Percentiles rank a stretch among this genome's conserved stretches.
phyloP scores from a whole-genome alignment of 805 yeast species.

The Vanderwaltozyma yarrowii region DNA sequence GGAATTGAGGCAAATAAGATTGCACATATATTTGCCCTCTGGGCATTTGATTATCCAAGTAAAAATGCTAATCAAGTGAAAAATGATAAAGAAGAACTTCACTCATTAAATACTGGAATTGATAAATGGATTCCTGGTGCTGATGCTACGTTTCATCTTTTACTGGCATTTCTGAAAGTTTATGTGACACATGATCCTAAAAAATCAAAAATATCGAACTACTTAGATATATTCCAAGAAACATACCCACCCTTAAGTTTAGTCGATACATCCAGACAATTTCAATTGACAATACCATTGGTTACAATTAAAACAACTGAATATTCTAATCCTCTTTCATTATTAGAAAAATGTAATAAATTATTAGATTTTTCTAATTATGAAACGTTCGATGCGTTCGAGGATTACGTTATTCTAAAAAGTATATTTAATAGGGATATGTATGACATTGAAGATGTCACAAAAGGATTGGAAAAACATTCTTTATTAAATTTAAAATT shows the following conservation, averaged over 20 bases:
- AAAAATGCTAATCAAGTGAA: too few species aligned
- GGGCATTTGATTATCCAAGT: conserved; percentile 56
- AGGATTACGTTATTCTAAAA: conserved; percentile 68
- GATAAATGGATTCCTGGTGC: not conserved
- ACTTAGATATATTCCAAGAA: conserved; percentile 16
- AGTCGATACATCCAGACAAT: conserved; percentile 27
- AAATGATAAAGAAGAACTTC: too few species aligned
- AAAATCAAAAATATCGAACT: conserved; percentile 12
- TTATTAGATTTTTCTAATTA: conserved; percentile 61
- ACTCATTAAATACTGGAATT: conserved; percentile 50
- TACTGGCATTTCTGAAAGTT: conserved; percentile 65
- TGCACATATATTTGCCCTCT: conserved; percentile 68
- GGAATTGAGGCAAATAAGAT: conserved; percentile 70
- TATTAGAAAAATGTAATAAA: conserved; percentile 46
- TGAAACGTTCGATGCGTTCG: conserved; percentile 58
- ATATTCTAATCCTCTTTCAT: conserved; percentile 40
- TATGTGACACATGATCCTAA: conserved; percentile 60
- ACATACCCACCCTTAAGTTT: conserved; percentile 62
- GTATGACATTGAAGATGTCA: conserved; percentile 40
- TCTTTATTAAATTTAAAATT: conserved; percentile 45
- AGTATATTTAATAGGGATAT: conserved; percentile 48
- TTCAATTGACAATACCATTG: conserved; percentile 50
- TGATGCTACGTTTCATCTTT: conserved; percentile 74
- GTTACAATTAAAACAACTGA: conserved; percentile 42
- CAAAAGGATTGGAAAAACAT: conserved; percentile 58